Percentiles rank a stretch among this genome's conserved stretches.
Evolutionary conservation across 441 rosid genomes (phyloP).

Genomic region (Aleurites moluccanus): DNA sequence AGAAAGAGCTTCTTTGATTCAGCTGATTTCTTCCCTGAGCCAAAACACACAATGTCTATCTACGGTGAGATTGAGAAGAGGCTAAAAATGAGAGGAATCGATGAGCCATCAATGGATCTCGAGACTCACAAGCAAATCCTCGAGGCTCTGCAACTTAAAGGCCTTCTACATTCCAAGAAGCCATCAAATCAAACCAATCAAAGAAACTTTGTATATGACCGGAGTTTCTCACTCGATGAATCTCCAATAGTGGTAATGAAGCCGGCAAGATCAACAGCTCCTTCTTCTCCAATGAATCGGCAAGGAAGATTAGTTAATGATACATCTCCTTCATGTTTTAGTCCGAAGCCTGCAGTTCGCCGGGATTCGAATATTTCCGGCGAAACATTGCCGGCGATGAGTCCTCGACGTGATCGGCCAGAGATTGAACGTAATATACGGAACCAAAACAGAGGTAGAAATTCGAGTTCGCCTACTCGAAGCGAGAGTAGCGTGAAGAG

Average conservation of each 20-base stretch:
- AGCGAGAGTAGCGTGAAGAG: conserved; percentile 45
- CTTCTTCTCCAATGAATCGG: conserved; percentile 20
- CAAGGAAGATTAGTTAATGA: conserved; percentile 32
- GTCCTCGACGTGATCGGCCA: conserved; percentile 44
- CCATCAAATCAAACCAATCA: conserved; percentile 29
- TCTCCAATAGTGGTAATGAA: conserved; percentile 54
- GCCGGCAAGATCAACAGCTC: conserved; percentile 36
- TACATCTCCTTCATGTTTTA: conserved; percentile 33
- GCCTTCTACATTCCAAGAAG: conserved; percentile 64
- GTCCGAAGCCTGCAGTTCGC: conserved; percentile 40
- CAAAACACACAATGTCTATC: conserved; percentile 44
- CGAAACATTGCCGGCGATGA: conserved; percentile 31
- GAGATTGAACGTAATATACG: conserved; percentile 36
- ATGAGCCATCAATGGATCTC: conserved; percentile 73
- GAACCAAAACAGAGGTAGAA: conserved; percentile 45
- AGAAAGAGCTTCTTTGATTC: conserved; percentile 67
- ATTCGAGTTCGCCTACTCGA: conserved; percentile 39
- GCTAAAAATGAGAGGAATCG: conserved; percentile 64
- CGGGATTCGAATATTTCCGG: conserved; percentile 28
- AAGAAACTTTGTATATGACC: conserved; percentile 46
- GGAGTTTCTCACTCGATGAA: conserved; percentile 31
- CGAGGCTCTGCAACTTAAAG: conserved; percentile 86
- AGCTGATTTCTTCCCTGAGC: conserved; percentile 83
- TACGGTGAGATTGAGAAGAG: conserved; percentile 65
- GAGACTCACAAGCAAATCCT: conserved; percentile 85